Percentiles rank a stretch among this genome's conserved stretches.
Conservation (phyloP, 345 rosid species). For the Moricandia arvensis region DNA sequence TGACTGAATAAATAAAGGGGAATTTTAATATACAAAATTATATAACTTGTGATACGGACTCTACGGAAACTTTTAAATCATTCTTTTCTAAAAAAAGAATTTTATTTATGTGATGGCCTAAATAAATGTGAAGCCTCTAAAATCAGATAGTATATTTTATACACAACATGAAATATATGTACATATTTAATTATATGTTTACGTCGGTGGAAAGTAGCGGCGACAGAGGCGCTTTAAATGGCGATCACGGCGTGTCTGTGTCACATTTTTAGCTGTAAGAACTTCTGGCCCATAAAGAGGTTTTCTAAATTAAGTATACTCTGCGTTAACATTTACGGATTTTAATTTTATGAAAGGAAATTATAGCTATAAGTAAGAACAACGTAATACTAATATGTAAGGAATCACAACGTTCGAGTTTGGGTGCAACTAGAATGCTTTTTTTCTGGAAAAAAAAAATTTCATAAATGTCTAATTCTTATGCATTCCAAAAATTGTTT, state of each 20-base stretch:
- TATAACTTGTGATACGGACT: conserved; percentile 31
- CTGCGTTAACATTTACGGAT: conserved; percentile 10
- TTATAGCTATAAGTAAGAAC: too few relatives aligned
- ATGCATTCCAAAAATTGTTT: too few relatives aligned
- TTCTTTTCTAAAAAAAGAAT: background rate
- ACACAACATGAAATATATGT: conserved; percentile 13
- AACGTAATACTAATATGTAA: background rate
- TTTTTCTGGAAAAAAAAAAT: too few relatives aligned
- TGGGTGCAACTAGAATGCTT: too few relatives aligned
- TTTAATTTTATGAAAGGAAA: too few relatives aligned
- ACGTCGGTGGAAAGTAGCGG: conserved; percentile 38
- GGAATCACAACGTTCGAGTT: background rate
- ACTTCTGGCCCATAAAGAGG: background rate
- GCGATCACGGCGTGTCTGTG: conserved; percentile 35
- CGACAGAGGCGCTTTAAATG: conserved; percentile 36
- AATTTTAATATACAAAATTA: conserved; percentile 19
- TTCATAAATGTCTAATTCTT: too few relatives aligned
- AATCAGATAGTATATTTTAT: background rate
- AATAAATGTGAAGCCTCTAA: conserved; percentile 8
- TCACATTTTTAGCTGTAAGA: background rate
- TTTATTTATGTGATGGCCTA: background rate
- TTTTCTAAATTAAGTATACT: background rate
- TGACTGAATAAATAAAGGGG: background rate
- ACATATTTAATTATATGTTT: conserved; percentile 20
- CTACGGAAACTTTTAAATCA: conserved; percentile 23